Base-by-base conservation (phyloP, 1,139 yeast species). In the Pichia sp. region DNA sequence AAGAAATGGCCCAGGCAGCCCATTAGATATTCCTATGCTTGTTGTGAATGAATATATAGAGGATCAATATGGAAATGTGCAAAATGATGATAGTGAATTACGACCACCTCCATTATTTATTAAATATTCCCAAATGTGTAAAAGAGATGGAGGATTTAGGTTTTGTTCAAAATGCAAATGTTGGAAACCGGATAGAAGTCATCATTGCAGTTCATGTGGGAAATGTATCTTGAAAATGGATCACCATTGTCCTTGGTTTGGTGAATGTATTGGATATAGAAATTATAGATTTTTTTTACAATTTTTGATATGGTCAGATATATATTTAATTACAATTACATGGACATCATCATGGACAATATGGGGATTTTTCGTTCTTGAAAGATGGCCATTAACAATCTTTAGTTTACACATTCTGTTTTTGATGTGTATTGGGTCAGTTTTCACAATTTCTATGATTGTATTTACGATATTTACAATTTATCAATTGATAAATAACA, bases 221-320 rank as follows among this genome's bases (percentile, higher is more conserved):
- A 66, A 65, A 43, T 92, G 98, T 63, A 73, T 86, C 1, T 69
- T 92, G 45, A 70, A 74, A 49, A 83, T 83, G 92, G 94, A 84
- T 64, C 98, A 92, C 59, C 95, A 86, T 64, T 92, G 98, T 61
- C 97, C 98, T 0, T 92, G 98, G 98, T 89, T 92, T 60, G 80
- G 95, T 5, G 71, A 78, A 11, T 92, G 98, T 62, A 78, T 94
- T 46, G 98, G 98, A 0, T 83, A 74, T 64, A 67, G 67, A 39
- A 90, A 90, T 64, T 90, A 87, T 57, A 85, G 87, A 64, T 77
- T 69, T 58, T 90, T 87, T 60, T 62, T 87, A 24, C 96, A 89
- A 62, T 84, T 86, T 58, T 64, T 92, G 46, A 39, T 71, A 10
- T 83, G 84, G 58, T 69, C 78, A 6, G 64, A 80, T 2, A 36